These are phyloP conservation scores for Oryza coarctata DNA, from an alignment of 176 grass and related monocot genomes.

Conservation along the genomic window DNA sequence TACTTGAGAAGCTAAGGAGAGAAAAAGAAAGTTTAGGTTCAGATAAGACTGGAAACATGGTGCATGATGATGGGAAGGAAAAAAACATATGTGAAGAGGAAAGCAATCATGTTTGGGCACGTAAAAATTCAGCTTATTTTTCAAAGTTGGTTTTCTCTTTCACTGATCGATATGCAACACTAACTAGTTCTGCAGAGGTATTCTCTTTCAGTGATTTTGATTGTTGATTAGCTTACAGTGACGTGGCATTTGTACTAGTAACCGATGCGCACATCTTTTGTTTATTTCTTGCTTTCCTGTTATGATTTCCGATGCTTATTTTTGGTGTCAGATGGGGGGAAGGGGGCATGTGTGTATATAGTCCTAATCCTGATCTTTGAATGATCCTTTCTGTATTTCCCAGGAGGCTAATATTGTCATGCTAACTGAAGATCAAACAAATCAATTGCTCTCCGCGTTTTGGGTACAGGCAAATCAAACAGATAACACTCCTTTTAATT, in stretches of 20 bases:
- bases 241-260: neutral
- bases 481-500: slow-evolving; percentile 91
- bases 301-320: neutral
- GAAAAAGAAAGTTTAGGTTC: slow-evolving; percentile 77
- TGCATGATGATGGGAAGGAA: slow-evolving; percentile 54
- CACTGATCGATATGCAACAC: slow-evolving; percentile 52
- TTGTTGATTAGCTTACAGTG: neutral
- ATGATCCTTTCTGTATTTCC: slow-evolving; percentile 11
- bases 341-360: neutral
- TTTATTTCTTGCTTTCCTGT: slow-evolving; percentile 18
- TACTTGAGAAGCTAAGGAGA: slow-evolving; percentile 95
- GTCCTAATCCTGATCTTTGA: neutral
- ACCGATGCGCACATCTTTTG: neutral
- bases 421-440: slow-evolving; percentile 88
- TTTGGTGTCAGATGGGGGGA: neutral
- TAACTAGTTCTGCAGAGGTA: slow-evolving; percentile 52
- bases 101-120: slow-evolving; percentile 55
- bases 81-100: slow-evolving; percentile 54
- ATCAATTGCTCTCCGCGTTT: slow-evolving; percentile 79
- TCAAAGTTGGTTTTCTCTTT: slow-evolving; percentile 83
- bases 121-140: slow-evolving; percentile 75
- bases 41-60: slow-evolving; percentile 59
- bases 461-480: slow-evolving; percentile 84
- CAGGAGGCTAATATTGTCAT: slow-evolving; percentile 67
- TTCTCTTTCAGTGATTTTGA: neutral